Percentiles rank a stretch among this genome's conserved stretches.
phyloP scores from a whole-genome alignment of 2,329 filamentous ascomycete genomes.

The Fusarium ramigenum region DNA sequence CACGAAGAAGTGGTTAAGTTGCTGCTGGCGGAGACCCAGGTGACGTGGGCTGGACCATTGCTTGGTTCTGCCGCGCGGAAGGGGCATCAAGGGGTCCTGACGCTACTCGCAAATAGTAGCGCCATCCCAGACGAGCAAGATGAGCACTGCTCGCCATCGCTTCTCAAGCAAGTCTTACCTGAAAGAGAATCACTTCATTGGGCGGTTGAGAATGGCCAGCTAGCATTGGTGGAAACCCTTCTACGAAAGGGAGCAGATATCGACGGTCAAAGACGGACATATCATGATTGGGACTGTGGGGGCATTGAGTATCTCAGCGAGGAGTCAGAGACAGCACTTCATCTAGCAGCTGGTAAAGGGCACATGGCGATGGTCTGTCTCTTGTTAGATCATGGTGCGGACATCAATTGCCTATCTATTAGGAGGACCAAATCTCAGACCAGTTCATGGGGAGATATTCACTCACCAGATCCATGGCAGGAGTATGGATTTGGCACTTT shows the following conservation, averaged over 20 bases:
- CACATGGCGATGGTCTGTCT: rapidly evolving
- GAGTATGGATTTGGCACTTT: too few relatives aligned
- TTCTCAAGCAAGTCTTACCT: too few relatives aligned
- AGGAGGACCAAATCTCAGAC: too few relatives aligned
- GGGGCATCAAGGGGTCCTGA: rapidly evolving
- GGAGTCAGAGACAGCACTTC: background rate
- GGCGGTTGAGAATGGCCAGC: background rate
- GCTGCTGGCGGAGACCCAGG: rapidly evolving
- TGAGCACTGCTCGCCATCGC: too few relatives aligned
- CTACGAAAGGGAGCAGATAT: rapidly evolving
- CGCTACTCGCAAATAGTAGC: rapidly evolving
- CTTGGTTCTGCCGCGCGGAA: background rate
- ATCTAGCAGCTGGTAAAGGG: background rate
- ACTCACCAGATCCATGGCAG: too few relatives aligned
- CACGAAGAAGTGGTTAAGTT: rapidly evolving
- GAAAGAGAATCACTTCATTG: too few relatives aligned
- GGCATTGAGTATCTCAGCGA: rapidly evolving
- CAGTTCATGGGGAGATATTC: too few relatives aligned
- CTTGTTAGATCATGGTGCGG: background rate
- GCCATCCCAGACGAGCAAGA: background rate
- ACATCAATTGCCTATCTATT: too few relatives aligned
- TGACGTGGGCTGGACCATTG: rapidly evolving
- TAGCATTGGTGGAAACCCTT: background rate
- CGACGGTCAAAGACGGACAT: rapidly evolving
- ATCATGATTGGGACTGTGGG: background rate